These are phyloP conservation scores for Hydrangea macrophylla DNA, from an alignment of 148 eudicot genomes.

Conservation along the genomic window DNA sequence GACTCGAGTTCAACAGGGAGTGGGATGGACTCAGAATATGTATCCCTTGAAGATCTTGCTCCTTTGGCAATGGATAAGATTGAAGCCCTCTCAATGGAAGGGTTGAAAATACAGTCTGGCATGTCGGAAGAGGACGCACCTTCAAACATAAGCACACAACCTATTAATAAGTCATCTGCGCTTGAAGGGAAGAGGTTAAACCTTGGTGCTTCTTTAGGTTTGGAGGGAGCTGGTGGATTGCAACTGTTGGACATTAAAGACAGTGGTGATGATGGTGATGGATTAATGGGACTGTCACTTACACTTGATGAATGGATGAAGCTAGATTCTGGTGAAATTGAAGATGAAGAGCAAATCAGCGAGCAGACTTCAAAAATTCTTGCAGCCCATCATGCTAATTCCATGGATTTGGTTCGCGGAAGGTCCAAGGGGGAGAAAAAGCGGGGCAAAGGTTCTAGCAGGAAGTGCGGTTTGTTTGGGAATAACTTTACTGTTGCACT, in stretches of 20 bases:
- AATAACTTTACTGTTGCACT: constrained; percentile 65
- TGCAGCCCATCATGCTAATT: constrained; percentile 75
- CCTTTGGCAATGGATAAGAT: constrained; percentile 92
- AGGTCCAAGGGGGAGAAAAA: constrained; percentile 40
- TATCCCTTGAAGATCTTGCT: constrained; percentile 87
- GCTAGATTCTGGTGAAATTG: constrained; percentile 57
- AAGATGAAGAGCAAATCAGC: constrained; percentile 42
- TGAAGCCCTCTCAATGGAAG: constrained; percentile 92
- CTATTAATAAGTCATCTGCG: constrained; percentile 57
- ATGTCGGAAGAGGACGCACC: constrained; percentile 87
- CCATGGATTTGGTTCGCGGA: constrained; percentile 24
- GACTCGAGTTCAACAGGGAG: constrained; percentile 28
- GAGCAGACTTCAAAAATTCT: constrained; percentile 55
- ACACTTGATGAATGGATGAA: constrained; percentile 88
- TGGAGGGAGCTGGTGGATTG: constrained; percentile 93
- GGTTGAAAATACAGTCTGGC: constrained; percentile 86
- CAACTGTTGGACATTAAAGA: constrained; percentile 64
- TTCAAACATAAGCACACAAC: constrained; percentile 52
- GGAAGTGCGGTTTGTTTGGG: constrained; percentile 55
- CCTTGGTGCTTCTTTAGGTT: constrained; percentile 46
- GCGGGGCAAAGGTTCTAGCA: constrained; percentile 33
- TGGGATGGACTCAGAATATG: constrained; percentile 60
- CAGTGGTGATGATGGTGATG: constrained; percentile 49
- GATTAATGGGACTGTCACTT: constrained; percentile 68
- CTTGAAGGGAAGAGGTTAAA: constrained; percentile 47